Evolutionary conservation across 176 grass and related monocot genomes (phyloP).

Genomic region (maize (Zea mays)): Zm-B73-REFERENCE-NAM-5.0 NC_050100.1:211733501-211734000

Average conservation of each 20-base stretch:
- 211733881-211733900: slow-evolving; percentile 14
- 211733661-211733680: background rate
- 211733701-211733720: background rate
- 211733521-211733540: background rate
- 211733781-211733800: slow-evolving; percentile 36
- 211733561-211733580: slow-evolving; percentile 10
- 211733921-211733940: background rate
- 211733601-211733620: background rate
- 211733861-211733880: slow-evolving; percentile 38
- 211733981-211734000: slow-evolving; percentile 47
- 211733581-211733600: background rate
- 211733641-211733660: background rate
- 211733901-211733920: slow-evolving; percentile 1
- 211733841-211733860: slow-evolving; percentile 12
- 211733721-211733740: slow-evolving; percentile 6
- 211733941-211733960: slow-evolving; percentile 30
- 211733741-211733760: slow-evolving; percentile 33
- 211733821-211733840: background rate
- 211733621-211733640: background rate
- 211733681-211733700: background rate
- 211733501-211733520: background rate
- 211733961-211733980: background rate
- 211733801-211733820: slow-evolving; percentile 36
- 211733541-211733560: background rate
- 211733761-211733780: slow-evolving; percentile 23